Conservation (phyloP, 768 basidiomycete genomes). For the Termitomyces heimii region DNA sequence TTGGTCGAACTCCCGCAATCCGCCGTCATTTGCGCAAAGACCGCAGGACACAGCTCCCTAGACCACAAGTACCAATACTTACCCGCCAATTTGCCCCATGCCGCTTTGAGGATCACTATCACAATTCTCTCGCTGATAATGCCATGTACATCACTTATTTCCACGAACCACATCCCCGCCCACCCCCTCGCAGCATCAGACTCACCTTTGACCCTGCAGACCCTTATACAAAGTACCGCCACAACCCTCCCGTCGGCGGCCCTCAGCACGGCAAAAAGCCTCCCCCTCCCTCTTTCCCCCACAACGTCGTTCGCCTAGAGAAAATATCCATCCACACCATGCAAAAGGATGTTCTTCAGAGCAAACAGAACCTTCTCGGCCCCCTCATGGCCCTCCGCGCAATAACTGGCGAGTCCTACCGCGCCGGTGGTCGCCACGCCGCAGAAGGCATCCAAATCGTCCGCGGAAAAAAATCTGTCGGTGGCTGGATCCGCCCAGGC, state of each 20-base stretch:
- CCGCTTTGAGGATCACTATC: constrained; percentile 81
- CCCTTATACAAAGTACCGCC: constrained; percentile 78
- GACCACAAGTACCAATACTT: constrained; percentile 60
- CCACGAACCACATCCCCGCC: constrained; percentile 57
- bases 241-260: constrained; percentile 73
- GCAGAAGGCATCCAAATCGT: constrained; percentile 77
- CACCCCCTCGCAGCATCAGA: constrained; percentile 51
- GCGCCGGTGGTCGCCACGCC: constrained; percentile 66
- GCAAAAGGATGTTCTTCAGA: constrained; percentile 72
- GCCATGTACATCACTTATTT: constrained; percentile 93
- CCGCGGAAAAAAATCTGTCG: constrained; percentile 59
- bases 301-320: constrained; percentile 73
- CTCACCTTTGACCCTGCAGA: constrained; percentile 69
- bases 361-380: constrained; percentile 70
- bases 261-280: constrained; percentile 60
- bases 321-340: constrained; percentile 83
- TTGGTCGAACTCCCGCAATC: constrained; percentile 47
- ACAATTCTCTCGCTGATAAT: constrained; percentile 76
- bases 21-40: constrained; percentile 40
- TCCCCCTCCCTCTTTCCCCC: constrained; percentile 57
- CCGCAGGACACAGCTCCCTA: constrained; percentile 54
- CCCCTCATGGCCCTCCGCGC: constrained; percentile 85
- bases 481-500: constrained; percentile 81
- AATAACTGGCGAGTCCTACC: constrained; percentile 75
- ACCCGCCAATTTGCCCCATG: constrained; percentile 67